phyloP scores from a whole-genome alignment of 768 basidiomycete species.

The Grammothele lineata region DNA sequence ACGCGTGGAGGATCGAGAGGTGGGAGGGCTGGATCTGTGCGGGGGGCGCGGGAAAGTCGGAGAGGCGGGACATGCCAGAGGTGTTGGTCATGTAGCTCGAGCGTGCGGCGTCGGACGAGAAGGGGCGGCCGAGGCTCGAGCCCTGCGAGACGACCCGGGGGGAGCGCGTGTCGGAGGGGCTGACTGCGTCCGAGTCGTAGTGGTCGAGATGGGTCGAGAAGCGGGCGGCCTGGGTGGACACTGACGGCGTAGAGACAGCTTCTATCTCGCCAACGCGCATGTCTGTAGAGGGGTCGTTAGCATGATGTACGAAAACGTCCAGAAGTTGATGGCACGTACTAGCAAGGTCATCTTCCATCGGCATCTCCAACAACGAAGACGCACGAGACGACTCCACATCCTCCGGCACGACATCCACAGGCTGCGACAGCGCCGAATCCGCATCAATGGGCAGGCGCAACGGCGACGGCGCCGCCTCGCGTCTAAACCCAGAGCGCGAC shows the following conservation, averaged over 20 bases:
- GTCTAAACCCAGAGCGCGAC: constrained; percentile 7
- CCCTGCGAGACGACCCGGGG: constrained; percentile 20
- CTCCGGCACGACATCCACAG: constrained; percentile 29
- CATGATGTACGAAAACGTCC: not conserved
- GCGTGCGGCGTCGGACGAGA: constrained; percentile 33
- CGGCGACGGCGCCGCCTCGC: constrained; percentile 16
- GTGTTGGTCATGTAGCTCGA: constrained; percentile 57
- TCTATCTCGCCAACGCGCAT: constrained; percentile 51
- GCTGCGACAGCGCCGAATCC: constrained; percentile 17
- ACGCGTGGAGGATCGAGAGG: constrained; percentile 42
- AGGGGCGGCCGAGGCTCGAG: constrained; percentile 19
- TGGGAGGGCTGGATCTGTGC: constrained; percentile 27
- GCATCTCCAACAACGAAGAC: constrained; percentile 30
- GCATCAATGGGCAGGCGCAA: constrained; percentile 27
- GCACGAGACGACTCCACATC: constrained; percentile 32
- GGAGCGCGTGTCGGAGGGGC: constrained; percentile 3
- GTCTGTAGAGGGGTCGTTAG: constrained; percentile 30
- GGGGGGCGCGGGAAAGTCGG: constrained; percentile 70
- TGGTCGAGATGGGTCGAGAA: constrained; percentile 26
- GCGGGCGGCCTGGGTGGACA: constrained; percentile 36
- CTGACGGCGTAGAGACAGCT: constrained; percentile 45
- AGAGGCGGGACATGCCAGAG: constrained; percentile 67
- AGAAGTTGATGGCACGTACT: constrained; percentile 12
- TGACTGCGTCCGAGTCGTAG: constrained; percentile 8
- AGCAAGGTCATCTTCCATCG: constrained; percentile 18